Conservation (phyloP, 1,284 basidiomycete species). For the Trichosporon inkin region DNA sequence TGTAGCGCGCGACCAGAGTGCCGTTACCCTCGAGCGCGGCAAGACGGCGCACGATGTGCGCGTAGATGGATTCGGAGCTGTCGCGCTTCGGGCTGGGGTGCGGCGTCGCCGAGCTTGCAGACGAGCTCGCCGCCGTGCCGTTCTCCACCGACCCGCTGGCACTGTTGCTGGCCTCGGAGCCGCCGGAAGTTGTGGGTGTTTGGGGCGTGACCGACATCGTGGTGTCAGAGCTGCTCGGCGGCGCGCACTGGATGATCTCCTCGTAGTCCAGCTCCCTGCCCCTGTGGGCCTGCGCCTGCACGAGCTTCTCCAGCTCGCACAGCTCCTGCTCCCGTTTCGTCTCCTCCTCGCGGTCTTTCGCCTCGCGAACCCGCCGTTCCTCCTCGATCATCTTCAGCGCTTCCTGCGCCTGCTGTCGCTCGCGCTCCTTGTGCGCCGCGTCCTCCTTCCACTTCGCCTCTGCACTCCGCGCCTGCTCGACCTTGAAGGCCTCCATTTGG, state of each 20-base stretch:
- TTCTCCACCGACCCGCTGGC: background rate
- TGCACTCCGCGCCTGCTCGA: conserved; percentile 58
- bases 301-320: conserved; percentile 37
- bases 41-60: conserved; percentile 91
- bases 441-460: conserved; percentile 34
- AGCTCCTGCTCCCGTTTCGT: conserved; percentile 35
- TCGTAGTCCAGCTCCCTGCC: conserved; percentile 7
- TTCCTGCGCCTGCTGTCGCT: conserved; percentile 23
- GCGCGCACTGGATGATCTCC: conserved; percentile 18
- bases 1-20: conserved; percentile 78
- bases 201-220: background rate
- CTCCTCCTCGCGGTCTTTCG: conserved; percentile 28
- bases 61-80: conserved; percentile 91
- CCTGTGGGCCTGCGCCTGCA: conserved; percentile 36
- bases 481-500: conserved; percentile 92
- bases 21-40: conserved; percentile 81
- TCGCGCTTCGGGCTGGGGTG: conserved; percentile 31
- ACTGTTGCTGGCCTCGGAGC: background rate
- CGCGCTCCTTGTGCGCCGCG: conserved; percentile 24
- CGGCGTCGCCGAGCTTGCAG: background rate
- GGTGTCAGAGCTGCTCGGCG: background rate
- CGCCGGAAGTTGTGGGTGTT: background rate
- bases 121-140: background rate
- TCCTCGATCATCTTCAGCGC: conserved; percentile 54
- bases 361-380: conserved; percentile 41